Evolutionary conservation across 139 green algal species (phyloP).

Genomic region (Chlorella sp.): DNA sequence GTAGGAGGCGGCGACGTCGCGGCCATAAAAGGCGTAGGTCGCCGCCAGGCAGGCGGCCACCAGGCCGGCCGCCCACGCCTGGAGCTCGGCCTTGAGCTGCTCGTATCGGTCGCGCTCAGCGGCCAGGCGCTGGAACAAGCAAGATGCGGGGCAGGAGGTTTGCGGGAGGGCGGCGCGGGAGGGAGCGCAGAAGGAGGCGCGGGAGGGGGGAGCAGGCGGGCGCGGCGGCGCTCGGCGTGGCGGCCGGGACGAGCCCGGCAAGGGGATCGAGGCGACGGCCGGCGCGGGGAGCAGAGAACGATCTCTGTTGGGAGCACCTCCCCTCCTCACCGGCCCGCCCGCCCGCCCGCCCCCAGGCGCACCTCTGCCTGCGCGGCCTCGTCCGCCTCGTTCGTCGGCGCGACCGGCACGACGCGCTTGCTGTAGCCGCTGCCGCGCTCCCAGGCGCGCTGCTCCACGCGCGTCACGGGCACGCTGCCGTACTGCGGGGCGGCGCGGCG

Average conservation of each 20-base stretch:
- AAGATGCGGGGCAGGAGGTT: too few relatives aligned
- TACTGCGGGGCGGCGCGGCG: neutral
- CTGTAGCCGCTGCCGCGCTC: constrained; percentile 37
- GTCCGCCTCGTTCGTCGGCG: constrained; percentile 15
- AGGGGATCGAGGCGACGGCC: too few relatives aligned
- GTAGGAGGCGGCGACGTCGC: constrained; percentile 79
- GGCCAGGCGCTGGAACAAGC: too few relatives aligned
- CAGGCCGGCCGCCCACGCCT: constrained; percentile 60
- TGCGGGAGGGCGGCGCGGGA: too few relatives aligned
- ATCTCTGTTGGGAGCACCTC: too few relatives aligned
- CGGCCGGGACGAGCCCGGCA: too few relatives aligned
- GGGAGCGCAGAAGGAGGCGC: too few relatives aligned
- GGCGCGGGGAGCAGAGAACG: too few relatives aligned
- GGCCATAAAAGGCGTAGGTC: constrained; percentile 63
- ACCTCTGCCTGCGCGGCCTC: constrained; percentile 21
- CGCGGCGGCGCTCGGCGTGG: too few relatives aligned
- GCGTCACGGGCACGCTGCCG: constrained; percentile 24
- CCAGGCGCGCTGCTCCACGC: constrained; percentile 44
- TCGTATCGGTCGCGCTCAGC: constrained; percentile 64
- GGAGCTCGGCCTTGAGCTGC: constrained; percentile 64
- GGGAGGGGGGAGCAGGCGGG: too few relatives aligned
- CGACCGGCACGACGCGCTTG: constrained; percentile 26
- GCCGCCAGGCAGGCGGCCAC: constrained; percentile 36
- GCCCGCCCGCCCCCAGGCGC: too few relatives aligned
- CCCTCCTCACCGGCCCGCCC: too few relatives aligned